Conservation (phyloP, 768 basidiomycete genomes). For the Naganishia vaughanmartiniae region DNA sequence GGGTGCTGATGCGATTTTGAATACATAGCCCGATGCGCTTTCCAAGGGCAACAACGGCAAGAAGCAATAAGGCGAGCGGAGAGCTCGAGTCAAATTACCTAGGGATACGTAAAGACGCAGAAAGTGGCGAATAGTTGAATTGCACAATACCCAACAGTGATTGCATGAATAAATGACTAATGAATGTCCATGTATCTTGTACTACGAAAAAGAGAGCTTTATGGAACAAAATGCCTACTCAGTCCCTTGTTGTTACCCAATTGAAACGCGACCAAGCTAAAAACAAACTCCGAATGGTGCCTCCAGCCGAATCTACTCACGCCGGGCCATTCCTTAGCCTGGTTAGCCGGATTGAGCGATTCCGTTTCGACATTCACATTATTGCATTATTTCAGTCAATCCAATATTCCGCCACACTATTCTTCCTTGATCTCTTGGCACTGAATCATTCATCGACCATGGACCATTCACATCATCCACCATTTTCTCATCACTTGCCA, state of each 20-base stretch:
- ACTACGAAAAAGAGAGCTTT: too few species aligned
- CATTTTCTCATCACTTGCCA: neutral
- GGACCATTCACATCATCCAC: neutral
- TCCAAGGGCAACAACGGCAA: slow-evolving; percentile 15
- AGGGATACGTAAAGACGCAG: too few species aligned
- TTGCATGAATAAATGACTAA: too few species aligned
- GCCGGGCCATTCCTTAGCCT: neutral
- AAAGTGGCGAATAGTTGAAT: too few species aligned
- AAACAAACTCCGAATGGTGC: neutral
- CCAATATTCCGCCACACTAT: neutral
- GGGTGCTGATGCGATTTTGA: neutral
- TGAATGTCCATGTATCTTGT: too few species aligned
- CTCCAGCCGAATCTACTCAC: neutral
- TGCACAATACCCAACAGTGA: too few species aligned
- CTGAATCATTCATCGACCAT: neutral
- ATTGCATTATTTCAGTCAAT: too few species aligned
- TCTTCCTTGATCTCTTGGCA: neutral
- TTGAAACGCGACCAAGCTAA: too few species aligned
- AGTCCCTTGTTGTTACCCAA: too few species aligned
- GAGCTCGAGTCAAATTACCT: too few species aligned
- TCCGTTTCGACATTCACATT: neutral
- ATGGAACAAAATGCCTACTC: too few species aligned
- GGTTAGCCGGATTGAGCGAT: slow-evolving; percentile 9
- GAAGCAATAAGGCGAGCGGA: too few species aligned
- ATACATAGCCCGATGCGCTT: slow-evolving; percentile 10